Percentiles rank a stretch among this genome's conserved stretches.
Evolutionary conservation across 2,329 filamentous ascomycete genomes (phyloP).

Genomic region (Pseudogymnoascus sp.): DNA sequence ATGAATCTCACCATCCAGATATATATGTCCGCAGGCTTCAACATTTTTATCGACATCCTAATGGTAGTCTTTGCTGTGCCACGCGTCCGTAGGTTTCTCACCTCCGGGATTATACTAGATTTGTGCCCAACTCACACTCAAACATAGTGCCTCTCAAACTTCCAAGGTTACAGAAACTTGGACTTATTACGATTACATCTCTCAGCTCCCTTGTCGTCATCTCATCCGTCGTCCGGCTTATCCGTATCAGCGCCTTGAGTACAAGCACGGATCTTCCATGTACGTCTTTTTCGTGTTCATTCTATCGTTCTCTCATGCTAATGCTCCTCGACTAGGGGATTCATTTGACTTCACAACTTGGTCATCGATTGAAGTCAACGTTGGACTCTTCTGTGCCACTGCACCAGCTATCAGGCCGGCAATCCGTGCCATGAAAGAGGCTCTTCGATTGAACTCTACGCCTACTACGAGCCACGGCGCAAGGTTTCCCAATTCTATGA

Average conservation of each 20-base stretch:
- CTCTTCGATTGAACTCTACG: background rate
- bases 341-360: slow-evolving; percentile 15
- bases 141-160: slow-evolving; percentile 17
- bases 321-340: slow-evolving; percentile 11
- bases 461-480: background rate
- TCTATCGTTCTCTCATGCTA: background rate
- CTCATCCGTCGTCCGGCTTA: slow-evolving; percentile 12
- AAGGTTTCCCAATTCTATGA: background rate
- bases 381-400: slow-evolving; percentile 17
- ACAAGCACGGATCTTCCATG: slow-evolving; percentile 14
- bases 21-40: slow-evolving; percentile 12
- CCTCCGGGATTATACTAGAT: background rate
- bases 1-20: slow-evolving; percentile 7
- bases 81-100: slow-evolving; percentile 14
- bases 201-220: slow-evolving; percentile 18
- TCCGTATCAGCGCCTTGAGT: slow-evolving; percentile 1
- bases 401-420: slow-evolving; percentile 17
- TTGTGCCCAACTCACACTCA: background rate
- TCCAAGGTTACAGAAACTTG: slow-evolving; percentile 15
- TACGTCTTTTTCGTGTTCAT: slow-evolving; percentile 7
- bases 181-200: slow-evolving; percentile 14
- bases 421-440: slow-evolving; percentile 8
- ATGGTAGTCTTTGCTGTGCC: slow-evolving; percentile 20
- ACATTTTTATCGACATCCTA: slow-evolving; percentile 16
- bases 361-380: slow-evolving; percentile 17